Evolutionary conservation across 257 asterid genomes (phyloP).

Genomic region (Lycium barbarum): DNA sequence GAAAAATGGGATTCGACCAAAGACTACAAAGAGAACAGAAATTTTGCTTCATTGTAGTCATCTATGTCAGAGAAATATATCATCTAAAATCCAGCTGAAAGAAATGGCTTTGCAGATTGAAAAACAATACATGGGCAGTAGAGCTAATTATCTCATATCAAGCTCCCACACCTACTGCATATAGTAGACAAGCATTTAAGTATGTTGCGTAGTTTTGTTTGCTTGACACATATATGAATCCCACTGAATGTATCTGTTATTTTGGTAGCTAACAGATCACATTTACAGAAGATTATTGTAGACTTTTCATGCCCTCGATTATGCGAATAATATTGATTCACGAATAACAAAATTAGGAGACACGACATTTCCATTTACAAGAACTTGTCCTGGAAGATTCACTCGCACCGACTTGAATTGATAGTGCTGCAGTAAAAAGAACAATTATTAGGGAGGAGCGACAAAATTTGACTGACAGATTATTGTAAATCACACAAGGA

Average conservation of each 20-base stretch:
- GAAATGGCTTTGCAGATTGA: neutral
- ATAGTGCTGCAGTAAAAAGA: constrained; percentile 52
- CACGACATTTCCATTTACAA: constrained; percentile 76
- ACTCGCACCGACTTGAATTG: constrained; percentile 79
- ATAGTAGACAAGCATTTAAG: neutral
- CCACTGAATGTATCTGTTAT: neutral
- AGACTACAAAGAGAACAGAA: neutral
- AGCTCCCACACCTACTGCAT: neutral
- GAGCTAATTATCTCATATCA: neutral
- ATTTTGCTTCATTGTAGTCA: neutral
- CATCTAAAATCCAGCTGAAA: neutral
- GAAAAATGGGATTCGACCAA: neutral
- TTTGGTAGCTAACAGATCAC: neutral
- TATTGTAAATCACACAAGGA: neutral
- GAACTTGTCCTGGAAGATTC: constrained; percentile 78
- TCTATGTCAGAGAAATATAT: neutral
- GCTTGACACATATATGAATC: neutral
- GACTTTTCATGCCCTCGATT: neutral
- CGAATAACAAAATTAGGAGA: constrained; percentile 55
- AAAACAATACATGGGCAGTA: neutral
- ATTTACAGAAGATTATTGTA: neutral
- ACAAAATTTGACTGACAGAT: neutral
- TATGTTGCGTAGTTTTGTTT: neutral
- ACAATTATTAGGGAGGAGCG: neutral
- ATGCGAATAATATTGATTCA: constrained; percentile 48